These are phyloP conservation scores for Collybia mongolica DNA, from an alignment of 768 basidiomycete species.

Conservation along the genomic window DNA sequence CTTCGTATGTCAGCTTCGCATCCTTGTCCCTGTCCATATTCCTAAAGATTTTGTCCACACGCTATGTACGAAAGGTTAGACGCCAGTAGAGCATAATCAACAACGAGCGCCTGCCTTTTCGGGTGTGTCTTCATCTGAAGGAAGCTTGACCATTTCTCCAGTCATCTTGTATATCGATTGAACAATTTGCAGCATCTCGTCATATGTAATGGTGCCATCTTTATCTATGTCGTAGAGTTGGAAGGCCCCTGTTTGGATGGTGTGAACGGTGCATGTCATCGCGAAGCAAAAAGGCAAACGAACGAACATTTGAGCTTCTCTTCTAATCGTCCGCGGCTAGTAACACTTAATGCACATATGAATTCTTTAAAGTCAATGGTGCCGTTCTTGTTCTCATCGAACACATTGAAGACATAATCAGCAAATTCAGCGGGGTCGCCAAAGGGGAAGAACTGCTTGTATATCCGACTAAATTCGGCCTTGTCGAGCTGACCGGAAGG, in stretches of 20 bases:
- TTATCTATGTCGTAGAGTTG: slow-evolving; percentile 99
- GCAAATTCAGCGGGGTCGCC: slow-evolving; percentile 97
- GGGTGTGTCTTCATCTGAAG: slow-evolving; percentile 99
- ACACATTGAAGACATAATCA: slow-evolving; percentile 98
- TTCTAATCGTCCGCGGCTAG: slow-evolving; percentile 88
- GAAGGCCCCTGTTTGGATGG: slow-evolving; percentile 83
- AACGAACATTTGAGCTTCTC: slow-evolving; percentile 96
- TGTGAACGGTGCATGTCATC: slow-evolving; percentile 10
- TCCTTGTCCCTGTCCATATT: slow-evolving; percentile 98
- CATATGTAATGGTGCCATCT: slow-evolving; percentile 96
- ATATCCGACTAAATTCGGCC: slow-evolving; percentile 93
- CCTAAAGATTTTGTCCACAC: slow-evolving; percentile 97
- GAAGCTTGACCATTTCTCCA: slow-evolving; percentile 97
- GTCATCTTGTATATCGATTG: slow-evolving; percentile 99
- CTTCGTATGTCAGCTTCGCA: slow-evolving; percentile 89
- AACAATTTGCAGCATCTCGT: slow-evolving; percentile 99
- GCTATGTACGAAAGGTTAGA: slow-evolving; percentile 43
- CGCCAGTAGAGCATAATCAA: slow-evolving; percentile 10
- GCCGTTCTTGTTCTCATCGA: slow-evolving; percentile 92
- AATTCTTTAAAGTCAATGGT: slow-evolving; percentile 99
- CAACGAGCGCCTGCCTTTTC: slow-evolving; percentile 69
- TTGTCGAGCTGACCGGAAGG: slow-evolving; percentile 96
- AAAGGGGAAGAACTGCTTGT: slow-evolving; percentile 99
- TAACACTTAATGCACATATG: slow-evolving; percentile 95
- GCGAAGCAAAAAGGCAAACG: slow-evolving; percentile 6